Conservation (phyloP, 2,329 filamentous ascomycete genomes). For the Fusarium citri region DNA sequence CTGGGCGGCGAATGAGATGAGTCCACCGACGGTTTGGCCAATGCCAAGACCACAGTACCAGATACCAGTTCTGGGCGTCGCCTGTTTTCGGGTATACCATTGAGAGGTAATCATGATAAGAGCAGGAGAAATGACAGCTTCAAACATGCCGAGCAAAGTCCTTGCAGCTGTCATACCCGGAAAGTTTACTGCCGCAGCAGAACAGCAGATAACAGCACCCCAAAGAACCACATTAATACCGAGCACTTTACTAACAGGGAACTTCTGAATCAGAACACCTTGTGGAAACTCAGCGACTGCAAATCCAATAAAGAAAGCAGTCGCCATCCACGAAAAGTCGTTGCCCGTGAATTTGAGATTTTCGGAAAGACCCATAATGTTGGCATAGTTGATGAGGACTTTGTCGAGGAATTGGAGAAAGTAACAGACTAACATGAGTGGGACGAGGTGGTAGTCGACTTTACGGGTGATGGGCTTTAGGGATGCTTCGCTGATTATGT, state of each 20-base stretch:
- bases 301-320: conserved; percentile 13
- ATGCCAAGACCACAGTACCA: conserved; percentile 21
- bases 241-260: conserved; percentile 1
- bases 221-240: conserved; percentile 14
- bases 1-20: conserved; percentile 14
- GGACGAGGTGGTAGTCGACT: conserved; percentile 20
- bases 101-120: conserved; percentile 15
- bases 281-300: conserved; percentile 10
- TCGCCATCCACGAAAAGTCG: conserved; percentile 19
- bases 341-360: conserved; percentile 10
- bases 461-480: conserved; percentile 5
- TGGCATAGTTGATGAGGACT: conserved; percentile 17
- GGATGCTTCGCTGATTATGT: conserved; percentile 1
- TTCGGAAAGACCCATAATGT: conserved; percentile 14
- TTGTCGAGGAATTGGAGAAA: conserved; percentile 20
- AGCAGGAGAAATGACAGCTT: neutral
- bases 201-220: conserved; percentile 12
- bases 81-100: conserved; percentile 15
- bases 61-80: conserved; percentile 9
- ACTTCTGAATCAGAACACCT: conserved; percentile 9
- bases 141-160: conserved; percentile 20
- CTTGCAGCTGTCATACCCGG: conserved; percentile 12
- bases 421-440: conserved; percentile 13
- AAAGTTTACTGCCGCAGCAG: conserved; percentile 3
- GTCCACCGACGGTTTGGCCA: neutral